These are phyloP conservation scores for Nepenthes mirabilis DNA, from an alignment of 148 eudicot species.

Conservation along the genomic window DNA sequence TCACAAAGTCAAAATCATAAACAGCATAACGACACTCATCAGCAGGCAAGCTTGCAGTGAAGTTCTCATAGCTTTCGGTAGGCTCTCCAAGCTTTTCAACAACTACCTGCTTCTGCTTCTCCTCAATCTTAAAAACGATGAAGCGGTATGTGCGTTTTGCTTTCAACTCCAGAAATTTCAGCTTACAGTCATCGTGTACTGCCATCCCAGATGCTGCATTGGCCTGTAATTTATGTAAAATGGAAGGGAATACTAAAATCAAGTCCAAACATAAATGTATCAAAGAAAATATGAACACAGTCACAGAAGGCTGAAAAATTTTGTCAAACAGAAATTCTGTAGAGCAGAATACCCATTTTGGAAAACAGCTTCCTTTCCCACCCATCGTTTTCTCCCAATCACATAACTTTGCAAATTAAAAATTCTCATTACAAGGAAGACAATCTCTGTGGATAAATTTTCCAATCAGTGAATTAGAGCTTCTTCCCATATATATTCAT, in stretches of 20 bases:
- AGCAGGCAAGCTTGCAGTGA: conserved; percentile 59
- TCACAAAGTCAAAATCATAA: conserved; percentile 69
- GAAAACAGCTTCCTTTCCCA: too few species aligned
- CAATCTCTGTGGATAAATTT: too few species aligned
- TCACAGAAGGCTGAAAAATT: background rate
- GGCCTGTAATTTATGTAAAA: conserved; percentile 29
- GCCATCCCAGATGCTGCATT: conserved; percentile 91
- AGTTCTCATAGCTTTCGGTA: conserved; percentile 51
- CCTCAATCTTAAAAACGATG: conserved; percentile 76
- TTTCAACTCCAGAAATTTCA: conserved; percentile 77
- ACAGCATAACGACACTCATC: conserved; percentile 81
- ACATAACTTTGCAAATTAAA: too few species aligned
- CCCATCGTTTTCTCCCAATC: too few species aligned
- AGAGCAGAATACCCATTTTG: too few species aligned
- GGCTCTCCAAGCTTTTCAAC: conserved; percentile 89
- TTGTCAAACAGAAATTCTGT: background rate
- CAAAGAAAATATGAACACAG: background rate
- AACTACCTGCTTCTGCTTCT: conserved; percentile 64
- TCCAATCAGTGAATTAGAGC: too few species aligned
- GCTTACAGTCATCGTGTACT: conserved; percentile 90
- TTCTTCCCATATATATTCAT: too few species aligned
- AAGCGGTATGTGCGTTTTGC: conserved; percentile 72
- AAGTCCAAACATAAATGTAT: background rate
- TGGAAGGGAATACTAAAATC: background rate
- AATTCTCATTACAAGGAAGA: too few species aligned